phyloP scores from a whole-genome alignment of 495 filamentous ascomycete genomes.

The Xylaria sp. region DNA sequence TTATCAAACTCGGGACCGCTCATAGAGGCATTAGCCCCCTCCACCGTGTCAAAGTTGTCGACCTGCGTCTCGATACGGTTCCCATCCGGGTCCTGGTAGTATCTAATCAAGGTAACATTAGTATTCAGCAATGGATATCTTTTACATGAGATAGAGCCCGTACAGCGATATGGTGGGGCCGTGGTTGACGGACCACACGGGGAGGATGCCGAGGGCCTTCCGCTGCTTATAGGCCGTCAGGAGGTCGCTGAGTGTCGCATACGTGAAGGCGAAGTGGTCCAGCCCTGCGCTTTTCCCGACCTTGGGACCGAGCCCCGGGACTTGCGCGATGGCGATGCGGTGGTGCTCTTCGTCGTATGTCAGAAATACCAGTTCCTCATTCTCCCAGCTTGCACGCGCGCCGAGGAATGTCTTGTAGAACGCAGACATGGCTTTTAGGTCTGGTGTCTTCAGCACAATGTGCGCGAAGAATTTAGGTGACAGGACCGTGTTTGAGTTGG shows the following conservation, averaged over 20 bases:
- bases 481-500: conserved; percentile 30
- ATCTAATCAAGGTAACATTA: too few species aligned
- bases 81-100: conserved; percentile 51
- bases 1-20: conserved; percentile 28
- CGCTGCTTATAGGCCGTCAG: conserved; percentile 42
- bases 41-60: conserved; percentile 49
- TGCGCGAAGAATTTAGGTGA: conserved; percentile 37
- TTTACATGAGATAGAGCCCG: too few species aligned
- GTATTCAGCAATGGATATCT: too few species aligned
- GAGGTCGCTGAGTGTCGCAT: conserved; percentile 41
- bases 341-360: conserved; percentile 57
- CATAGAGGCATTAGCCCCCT: conserved; percentile 48
- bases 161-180: conserved; percentile 52
- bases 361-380: conserved; percentile 44
- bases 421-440: conserved; percentile 38
- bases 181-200: conserved; percentile 54
- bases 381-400: conserved; percentile 34
- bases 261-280: conserved; percentile 52
- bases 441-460: conserved; percentile 40
- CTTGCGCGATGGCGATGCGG: conserved; percentile 48
- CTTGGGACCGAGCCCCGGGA: conserved; percentile 37
- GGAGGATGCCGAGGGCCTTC: conserved; percentile 45
- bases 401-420: conserved; percentile 49
- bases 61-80: conserved; percentile 57
- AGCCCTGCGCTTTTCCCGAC: conserved; percentile 38